Base-by-base conservation (phyloP, 768 basidiomycete species). In the Exsudoporus frostii region DNA sequence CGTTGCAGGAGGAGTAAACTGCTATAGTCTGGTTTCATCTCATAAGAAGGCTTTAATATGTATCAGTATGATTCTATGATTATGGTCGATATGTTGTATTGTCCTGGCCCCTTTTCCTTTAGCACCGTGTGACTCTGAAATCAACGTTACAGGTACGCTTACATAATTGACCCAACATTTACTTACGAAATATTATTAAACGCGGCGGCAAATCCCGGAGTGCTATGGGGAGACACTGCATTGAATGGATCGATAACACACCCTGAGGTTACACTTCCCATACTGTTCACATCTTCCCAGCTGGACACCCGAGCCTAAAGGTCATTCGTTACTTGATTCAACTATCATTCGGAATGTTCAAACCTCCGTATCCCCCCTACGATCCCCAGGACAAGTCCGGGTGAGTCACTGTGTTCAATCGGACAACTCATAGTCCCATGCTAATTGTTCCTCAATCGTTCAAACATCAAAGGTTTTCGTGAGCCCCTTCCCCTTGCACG, bases 361-460 rank as follows among this genome's bases (percentile, higher is more conserved):
- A 74, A 36, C 67, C 86, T 27, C 80, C 86, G 4, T 82, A 79
- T 62, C 78, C 81, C 3, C 85, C 90, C 0, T 89, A 86, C 61
- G 88, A 91, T 69, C 89, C 89, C 8, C 80, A 76, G 2, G 90
- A 91, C 66, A 83, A 71, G 66, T 60, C 73, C 25, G 75, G 86
- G 88, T 87, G 64, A 60, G 77, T 29, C 37, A 32, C 17, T 9
- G n/a, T 22, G 5, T 40, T 19, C n/a, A n/a, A n/a, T 20, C 22
- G 24, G 27, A 19, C 38, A 11, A 10, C 6, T 7, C 15, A 15
- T 13, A 22, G 2, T 13, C 1, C 4, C 24, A 6, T 48, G 20
- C 46, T 61, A 34, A 48, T 55, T 38, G 7, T n/a, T 30, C 13
- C 10, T n/a, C 19, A 10, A 53, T 41, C 33, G 29, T 50, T 49